A percentile compares a stretch with the other conserved stretches of the same genome.
phyloP scores from a whole-genome alignment of 805 yeast genomes.

The Vanderwaltozyma polyspora region DNA sequence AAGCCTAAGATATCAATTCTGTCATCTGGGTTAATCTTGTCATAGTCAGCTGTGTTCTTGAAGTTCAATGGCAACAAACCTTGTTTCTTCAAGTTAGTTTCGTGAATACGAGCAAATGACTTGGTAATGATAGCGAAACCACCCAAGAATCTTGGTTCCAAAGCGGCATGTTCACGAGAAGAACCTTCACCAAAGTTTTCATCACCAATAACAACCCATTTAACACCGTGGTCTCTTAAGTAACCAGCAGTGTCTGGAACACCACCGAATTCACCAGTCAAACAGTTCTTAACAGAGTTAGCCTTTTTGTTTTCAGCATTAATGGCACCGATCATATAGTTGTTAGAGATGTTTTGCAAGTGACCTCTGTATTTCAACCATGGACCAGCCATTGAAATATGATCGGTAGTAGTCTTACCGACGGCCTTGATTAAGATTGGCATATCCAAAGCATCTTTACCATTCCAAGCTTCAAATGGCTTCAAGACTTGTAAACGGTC shows the following conservation, averaged over 20 bases:
- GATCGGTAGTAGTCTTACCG: conserved; percentile 99
- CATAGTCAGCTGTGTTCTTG: conserved; percentile 79
- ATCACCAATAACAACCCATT: conserved; percentile 97
- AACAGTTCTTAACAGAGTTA: conserved; percentile 77
- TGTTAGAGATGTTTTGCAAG: conserved; percentile 95
- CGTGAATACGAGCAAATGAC: conserved; percentile 98
- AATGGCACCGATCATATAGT: conserved; percentile 99
- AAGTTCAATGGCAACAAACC: conserved; percentile 97
- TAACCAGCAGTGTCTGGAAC: conserved; percentile 94
- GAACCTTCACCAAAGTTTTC: conserved; percentile 99
- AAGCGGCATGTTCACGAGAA: conserved; percentile 98
- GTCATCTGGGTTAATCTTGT: conserved; percentile 85
- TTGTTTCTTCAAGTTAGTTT: conserved; percentile 98
- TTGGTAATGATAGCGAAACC: conserved; percentile 96
- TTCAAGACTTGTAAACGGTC: conserved; percentile 92
- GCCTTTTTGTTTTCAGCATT: conserved; percentile 94
- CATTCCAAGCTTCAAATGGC: conserved; percentile 95
- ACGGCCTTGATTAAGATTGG: conserved; percentile 93
- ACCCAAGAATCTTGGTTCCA: conserved; percentile 98
- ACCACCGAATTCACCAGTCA: conserved; percentile 86
- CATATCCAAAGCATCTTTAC: conserved; percentile 78
- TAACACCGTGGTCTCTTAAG: conserved; percentile 86
- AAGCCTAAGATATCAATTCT: conserved; percentile 80
- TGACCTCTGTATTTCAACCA: conserved; percentile 99
- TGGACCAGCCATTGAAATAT: conserved; percentile 99